Percentiles rank a stretch among this genome's conserved stretches.
phyloP scores from a whole-genome alignment of 139 green algal genomes.

The Micractinium conductrix region DNA sequence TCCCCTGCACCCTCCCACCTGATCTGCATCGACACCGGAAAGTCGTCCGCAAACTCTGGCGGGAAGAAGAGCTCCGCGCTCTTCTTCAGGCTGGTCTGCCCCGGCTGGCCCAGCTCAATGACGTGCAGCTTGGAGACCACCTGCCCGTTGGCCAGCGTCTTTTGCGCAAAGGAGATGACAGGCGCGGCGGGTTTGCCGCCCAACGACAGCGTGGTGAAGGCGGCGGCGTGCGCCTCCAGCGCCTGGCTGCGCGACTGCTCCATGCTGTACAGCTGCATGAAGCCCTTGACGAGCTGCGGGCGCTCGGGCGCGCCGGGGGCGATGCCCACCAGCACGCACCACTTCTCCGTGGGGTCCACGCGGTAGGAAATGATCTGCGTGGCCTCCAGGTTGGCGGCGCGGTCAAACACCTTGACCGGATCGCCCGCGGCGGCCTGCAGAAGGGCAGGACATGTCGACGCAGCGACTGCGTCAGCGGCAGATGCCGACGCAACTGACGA shows the following conservation, averaged over 20 bases:
- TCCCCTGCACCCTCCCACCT: slow-evolving; percentile 43
- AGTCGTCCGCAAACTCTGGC: slow-evolving; percentile 98
- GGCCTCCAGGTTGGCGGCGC: slow-evolving; percentile 92
- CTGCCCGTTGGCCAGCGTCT: slow-evolving; percentile 77
- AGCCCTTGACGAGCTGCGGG: slow-evolving; percentile 95
- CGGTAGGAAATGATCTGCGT: slow-evolving; percentile 99
- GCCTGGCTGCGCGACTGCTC: slow-evolving; percentile 96
- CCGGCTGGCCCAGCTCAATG: slow-evolving; percentile 92
- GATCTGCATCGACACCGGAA: slow-evolving; percentile 96
- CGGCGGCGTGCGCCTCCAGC: slow-evolving; percentile 96
- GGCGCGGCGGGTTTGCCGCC: slow-evolving; percentile 74
- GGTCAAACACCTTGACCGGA: slow-evolving; percentile 97
- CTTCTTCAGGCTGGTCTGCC: slow-evolving; percentile 78
- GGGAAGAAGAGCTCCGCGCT: slow-evolving; percentile 99
- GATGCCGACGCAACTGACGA: background rate
- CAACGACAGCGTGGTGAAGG: slow-evolving; percentile 87
- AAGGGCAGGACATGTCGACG: background rate
- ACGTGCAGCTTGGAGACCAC: slow-evolving; percentile 96
- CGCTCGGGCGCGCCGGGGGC: slow-evolving; percentile 91
- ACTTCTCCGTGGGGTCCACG: slow-evolving; percentile 89
- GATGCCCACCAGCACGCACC: slow-evolving; percentile 97
- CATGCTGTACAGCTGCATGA: slow-evolving; percentile 99
- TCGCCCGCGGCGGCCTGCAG: slow-evolving; percentile 72
- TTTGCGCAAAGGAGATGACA: slow-evolving; percentile 97
- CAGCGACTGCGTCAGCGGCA: no score